Evolutionary conservation across 192 early-diverging fungal species (phyloP), one percentile per base, ranked within the genome.

Genomic region (Entomortierella chlamydospora): DNA sequence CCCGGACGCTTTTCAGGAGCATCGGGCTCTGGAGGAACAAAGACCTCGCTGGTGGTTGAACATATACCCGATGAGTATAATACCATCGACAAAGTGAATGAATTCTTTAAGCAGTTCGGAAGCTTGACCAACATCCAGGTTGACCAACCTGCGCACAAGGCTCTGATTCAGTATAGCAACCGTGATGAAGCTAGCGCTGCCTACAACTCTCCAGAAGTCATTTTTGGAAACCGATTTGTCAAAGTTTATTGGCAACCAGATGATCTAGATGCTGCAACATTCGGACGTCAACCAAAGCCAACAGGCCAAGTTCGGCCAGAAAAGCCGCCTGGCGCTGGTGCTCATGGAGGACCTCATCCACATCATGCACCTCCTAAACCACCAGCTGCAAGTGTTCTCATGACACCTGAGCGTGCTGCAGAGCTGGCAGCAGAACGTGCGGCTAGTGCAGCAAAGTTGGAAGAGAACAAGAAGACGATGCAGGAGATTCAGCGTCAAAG

Each of bases 191-290:
- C 94, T 2, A 76, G 81, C 26, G 88, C 86, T 10, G 93, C 93
- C 13, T 90, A 94, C 58, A 84, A 83, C 43, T 91, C 88, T 23
- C 94, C 94, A 4, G 91, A 93, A 18, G 85, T 90, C 12, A 92
- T 95, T 39, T 95, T 95, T 83, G 91, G 85, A 22, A 95, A 95
- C 73, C 88, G 94, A 25, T 95, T 95, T 67, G 94, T 95, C 52
- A 93, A 93, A 63, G 89, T 95, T n/a, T 95, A 88, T 73, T 95
- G 93, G 91, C 81, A 88, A 34, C 84, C 83, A 13, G 85, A 82
- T 37, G 87, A 88, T 11, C 25, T 78, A 23, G 65, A 82, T 37
- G 69, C 65, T 11, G 58, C 59, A 4, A 71, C 61, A 28, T 58
- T 72, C 23, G 70, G 59, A 17, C 50, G 65, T 31, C 59, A 71